Evolutionary conservation across 148 eudicot genomes (phyloP).

Genomic region (Silene uniflora): DNA sequence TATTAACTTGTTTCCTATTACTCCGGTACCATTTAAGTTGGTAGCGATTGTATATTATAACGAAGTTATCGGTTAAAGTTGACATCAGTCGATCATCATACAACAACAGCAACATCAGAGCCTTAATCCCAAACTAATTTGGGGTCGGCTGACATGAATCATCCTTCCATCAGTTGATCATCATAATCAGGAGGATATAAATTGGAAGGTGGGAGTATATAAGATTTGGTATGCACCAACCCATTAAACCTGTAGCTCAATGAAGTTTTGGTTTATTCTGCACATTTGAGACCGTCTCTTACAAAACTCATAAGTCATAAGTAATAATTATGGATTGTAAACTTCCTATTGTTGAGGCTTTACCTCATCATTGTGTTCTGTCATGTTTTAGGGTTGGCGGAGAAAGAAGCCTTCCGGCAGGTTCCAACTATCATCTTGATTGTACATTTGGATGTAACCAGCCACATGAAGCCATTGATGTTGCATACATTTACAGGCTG

Average conservation of each 20-base stretch:
- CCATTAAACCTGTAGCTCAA: too few relatives aligned
- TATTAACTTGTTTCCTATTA: not conserved
- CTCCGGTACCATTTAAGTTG: not conserved
- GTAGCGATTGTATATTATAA: not conserved
- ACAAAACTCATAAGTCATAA: not conserved
- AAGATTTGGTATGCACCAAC: not conserved
- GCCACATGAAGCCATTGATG: not conserved
- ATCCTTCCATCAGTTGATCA: too few relatives aligned
- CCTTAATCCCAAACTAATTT: too few relatives aligned
- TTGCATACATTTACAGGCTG: conserved; percentile 3
- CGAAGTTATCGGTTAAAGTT: not conserved
- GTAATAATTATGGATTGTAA: not conserved
- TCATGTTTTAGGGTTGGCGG: conserved; percentile 79
- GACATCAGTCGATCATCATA: too few relatives aligned
- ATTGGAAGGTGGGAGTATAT: not conserved
- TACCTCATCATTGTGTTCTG: not conserved
- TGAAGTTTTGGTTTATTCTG: not conserved
- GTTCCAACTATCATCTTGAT: conserved; percentile 69
- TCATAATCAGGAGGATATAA: not conserved
- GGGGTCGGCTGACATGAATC: too few relatives aligned
- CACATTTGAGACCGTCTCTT: not conserved
- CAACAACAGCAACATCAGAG: too few relatives aligned
- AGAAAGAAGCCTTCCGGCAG: conserved; percentile 83
- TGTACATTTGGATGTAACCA: conserved; percentile 12
- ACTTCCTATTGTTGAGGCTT: not conserved